phyloP scores from a whole-genome alignment of 768 basidiomycete species.

The Grammothele lineata region DNA sequence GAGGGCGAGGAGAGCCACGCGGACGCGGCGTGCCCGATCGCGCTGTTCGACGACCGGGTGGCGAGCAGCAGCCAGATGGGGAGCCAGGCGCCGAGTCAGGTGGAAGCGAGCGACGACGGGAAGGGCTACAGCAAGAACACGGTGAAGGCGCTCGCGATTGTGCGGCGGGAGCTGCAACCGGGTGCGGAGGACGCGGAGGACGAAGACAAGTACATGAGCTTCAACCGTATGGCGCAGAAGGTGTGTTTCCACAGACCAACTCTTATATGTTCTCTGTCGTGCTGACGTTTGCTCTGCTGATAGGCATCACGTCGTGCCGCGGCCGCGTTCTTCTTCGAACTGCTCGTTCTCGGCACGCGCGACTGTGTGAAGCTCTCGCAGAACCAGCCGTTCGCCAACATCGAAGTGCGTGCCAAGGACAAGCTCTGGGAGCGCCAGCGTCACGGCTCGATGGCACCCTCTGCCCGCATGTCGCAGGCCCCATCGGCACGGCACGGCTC shows the following conservation, averaged over 20 bases:
- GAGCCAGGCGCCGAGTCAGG: slow-evolving; percentile 19
- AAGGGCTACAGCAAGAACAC: slow-evolving; percentile 89
- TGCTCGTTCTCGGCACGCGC: slow-evolving; percentile 89
- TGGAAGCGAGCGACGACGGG: slow-evolving; percentile 46
- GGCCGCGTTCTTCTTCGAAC: slow-evolving; percentile 95
- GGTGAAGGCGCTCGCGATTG: slow-evolving; percentile 71
- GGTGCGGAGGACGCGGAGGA: slow-evolving; percentile 38
- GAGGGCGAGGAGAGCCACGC: slow-evolving; percentile 66
- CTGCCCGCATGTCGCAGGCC: slow-evolving; percentile 28
- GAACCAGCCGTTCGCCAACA: slow-evolving; percentile 73
- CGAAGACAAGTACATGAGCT: slow-evolving; percentile 65
- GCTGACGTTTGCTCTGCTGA: too few relatives aligned
- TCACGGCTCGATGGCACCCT: slow-evolving; percentile 39
- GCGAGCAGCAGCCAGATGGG: slow-evolving; percentile 37
- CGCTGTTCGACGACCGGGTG: slow-evolving; percentile 70
- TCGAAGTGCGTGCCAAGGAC: slow-evolving; percentile 75
- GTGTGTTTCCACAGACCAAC: slow-evolving; percentile 30
- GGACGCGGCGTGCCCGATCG: slow-evolving; percentile 71
- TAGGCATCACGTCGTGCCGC: slow-evolving; percentile 90
- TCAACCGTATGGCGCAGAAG: slow-evolving; percentile 75
- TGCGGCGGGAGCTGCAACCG: slow-evolving; percentile 68
- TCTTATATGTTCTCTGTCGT: too few relatives aligned
- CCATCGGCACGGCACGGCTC: slow-evolving; percentile 14
- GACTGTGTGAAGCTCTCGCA: slow-evolving; percentile 87
- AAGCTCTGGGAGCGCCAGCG: slow-evolving; percentile 79